These are phyloP conservation scores for Crithidia sp. DNA, from an alignment of 208 protist species.

Conservation along the genomic window DNA sequence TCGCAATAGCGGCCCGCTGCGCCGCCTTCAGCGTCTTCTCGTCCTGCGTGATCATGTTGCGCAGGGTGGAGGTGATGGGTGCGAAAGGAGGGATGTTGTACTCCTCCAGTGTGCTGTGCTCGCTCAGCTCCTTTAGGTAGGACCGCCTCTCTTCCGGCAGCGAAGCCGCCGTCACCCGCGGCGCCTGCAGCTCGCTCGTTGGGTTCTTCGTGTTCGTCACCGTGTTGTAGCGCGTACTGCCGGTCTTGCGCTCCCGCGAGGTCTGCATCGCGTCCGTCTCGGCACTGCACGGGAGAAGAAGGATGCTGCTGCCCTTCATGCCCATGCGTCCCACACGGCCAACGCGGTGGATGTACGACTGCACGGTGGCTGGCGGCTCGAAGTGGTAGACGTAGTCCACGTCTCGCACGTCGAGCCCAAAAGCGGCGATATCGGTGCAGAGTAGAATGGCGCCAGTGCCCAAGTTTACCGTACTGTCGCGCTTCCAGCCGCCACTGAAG, in stretches of 20 bases:
- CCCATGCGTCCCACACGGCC: constrained; percentile 92
- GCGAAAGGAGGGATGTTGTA: constrained; percentile 77
- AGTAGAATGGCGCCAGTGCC: constrained; percentile 86
- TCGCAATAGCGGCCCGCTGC: constrained; percentile 66
- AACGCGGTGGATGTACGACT: constrained; percentile 91
- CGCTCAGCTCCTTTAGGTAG: constrained; percentile 65
- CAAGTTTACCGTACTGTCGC: constrained; percentile 54
- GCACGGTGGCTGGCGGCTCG: constrained; percentile 76
- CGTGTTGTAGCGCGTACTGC: constrained; percentile 72
- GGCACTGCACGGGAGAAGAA: constrained; percentile 71
- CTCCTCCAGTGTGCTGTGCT: constrained; percentile 57
- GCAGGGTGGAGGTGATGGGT: constrained; percentile 77
- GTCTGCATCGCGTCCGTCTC: constrained; percentile 27
- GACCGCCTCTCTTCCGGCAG: constrained; percentile 39
- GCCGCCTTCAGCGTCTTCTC: constrained; percentile 62
- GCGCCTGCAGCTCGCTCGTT: constrained; percentile 57
- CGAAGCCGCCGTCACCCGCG: constrained; percentile 34
- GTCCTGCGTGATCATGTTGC: constrained; percentile 73
- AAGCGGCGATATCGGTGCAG: constrained; percentile 90
- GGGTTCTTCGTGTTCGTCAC: constrained; percentile 77
- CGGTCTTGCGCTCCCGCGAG: constrained; percentile 69
- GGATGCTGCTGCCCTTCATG: constrained; percentile 83
- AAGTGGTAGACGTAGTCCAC: constrained; percentile 94
- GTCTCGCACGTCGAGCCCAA: constrained; percentile 91
- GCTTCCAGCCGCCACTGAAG: constrained; percentile 84